A percentile compares a stretch with the other conserved stretches of the same genome.
phyloP scores from a whole-genome alignment of 805 yeast genomes.

The Yamadazyma sp. region DNA sequence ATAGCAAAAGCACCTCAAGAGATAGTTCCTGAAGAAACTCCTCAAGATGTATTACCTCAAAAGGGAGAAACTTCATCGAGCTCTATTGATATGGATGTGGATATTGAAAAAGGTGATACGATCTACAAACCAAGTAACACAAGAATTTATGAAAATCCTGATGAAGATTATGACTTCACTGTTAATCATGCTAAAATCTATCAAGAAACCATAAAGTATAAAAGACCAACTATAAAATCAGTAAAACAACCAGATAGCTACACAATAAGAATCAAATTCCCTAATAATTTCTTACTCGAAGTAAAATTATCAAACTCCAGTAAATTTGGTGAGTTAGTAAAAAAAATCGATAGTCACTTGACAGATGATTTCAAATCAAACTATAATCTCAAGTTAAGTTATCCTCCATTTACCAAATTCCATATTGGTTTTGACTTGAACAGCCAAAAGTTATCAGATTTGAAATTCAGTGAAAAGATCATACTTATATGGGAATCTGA shows the following conservation, averaged over 20 bases:
- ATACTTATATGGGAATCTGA: conserved; percentile 35
- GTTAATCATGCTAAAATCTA: conserved; percentile 36
- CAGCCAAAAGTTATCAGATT: conserved; percentile 21
- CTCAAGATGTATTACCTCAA: background rate
- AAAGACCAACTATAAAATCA: conserved; percentile 1
- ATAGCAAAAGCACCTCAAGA: conserved; percentile 3
- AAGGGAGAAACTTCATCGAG: background rate
- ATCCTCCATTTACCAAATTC: conserved; percentile 36
- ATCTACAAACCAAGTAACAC: conserved; percentile 12
- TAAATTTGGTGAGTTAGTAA: conserved; percentile 35
- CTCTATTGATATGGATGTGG: background rate
- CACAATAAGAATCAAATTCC: conserved; percentile 35
- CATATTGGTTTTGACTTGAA: conserved; percentile 26
- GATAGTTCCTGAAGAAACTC: background rate
- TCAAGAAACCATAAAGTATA: conserved; percentile 28
- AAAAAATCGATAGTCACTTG: conserved; percentile 32
- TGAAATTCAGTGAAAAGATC: conserved; percentile 27
- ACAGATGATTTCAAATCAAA: conserved; percentile 24
- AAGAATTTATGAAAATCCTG: conserved; percentile 36
- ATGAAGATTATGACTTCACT: conserved; percentile 40
- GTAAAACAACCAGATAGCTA: conserved; percentile 22
- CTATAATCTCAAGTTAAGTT: conserved; percentile 31
- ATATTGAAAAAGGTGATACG: conserved; percentile 2
- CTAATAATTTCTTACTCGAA: conserved; percentile 36
- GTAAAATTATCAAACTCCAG: conserved; percentile 25